These are phyloP conservation scores for Ustulina deusta DNA, from an alignment of 2,329 filamentous ascomycete genomes.

Conservation along the genomic window DNA sequence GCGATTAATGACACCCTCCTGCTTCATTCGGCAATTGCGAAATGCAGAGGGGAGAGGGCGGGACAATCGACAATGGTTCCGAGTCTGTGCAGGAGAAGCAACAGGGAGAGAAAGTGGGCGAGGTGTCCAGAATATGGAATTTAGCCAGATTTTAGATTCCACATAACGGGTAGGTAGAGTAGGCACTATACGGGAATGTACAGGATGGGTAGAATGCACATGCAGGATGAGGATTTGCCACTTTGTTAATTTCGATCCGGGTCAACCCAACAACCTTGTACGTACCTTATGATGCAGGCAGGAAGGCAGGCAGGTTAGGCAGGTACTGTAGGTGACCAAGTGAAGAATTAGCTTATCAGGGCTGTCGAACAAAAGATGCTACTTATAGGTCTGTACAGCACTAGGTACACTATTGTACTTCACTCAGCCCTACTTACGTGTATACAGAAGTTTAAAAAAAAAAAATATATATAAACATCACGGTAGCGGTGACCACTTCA, in stretches of 20 bases:
- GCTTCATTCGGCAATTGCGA: slow-evolving; percentile 40
- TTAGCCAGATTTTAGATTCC: slow-evolving; percentile 40
- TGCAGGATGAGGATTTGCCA: slow-evolving; percentile 28
- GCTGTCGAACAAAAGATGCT: too few relatives aligned
- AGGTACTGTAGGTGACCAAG: too few relatives aligned
- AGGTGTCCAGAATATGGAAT: slow-evolving; percentile 33
- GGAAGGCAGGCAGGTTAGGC: too few relatives aligned
- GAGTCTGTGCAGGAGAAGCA: slow-evolving; percentile 4
- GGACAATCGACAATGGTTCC: slow-evolving; percentile 16
- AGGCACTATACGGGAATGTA: slow-evolving; percentile 18
- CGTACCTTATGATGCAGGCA: not conserved
- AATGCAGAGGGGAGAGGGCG: slow-evolving; percentile 9
- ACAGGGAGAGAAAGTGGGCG: slow-evolving; percentile 8
- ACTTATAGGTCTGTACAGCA: too few relatives aligned
- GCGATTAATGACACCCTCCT: slow-evolving; percentile 31
- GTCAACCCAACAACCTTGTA: slow-evolving; percentile 4
- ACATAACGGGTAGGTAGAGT: not conserved
- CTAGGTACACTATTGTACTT: too few relatives aligned
- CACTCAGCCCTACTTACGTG: too few relatives aligned
- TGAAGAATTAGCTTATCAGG: too few relatives aligned
- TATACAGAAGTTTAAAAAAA: too few relatives aligned
- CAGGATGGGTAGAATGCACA: not conserved
- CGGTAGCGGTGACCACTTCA: not conserved
- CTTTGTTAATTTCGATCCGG: slow-evolving; percentile 15
- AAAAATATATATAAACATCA: too few relatives aligned